Conservation (phyloP, 2,329 filamentous ascomycete genomes). For the Pyrenochaeta sp. region DNA sequence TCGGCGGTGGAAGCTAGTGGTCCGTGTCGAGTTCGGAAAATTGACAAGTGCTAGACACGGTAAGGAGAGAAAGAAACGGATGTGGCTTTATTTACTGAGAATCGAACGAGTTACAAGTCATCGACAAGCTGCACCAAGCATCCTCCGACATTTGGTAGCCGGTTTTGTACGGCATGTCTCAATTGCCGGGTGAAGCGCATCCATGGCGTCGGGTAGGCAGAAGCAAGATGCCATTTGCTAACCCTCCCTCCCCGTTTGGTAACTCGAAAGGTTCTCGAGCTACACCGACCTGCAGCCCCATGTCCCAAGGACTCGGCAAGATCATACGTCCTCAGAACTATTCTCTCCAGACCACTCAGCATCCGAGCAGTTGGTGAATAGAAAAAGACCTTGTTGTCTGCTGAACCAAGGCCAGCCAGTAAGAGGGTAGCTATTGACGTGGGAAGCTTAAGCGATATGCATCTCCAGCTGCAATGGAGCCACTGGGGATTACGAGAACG, state of each 20-base stretch:
- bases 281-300: not conserved
- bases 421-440: not conserved
- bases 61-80: not conserved
- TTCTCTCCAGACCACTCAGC: not conserved
- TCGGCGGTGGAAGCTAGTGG: not conserved
- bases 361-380: not conserved
- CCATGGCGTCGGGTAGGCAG: not conserved
- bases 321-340: not conserved
- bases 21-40: not conserved
- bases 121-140: not conserved
- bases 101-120: not conserved
- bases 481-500: not conserved
- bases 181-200: slow-evolving; percentile 1
- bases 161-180: not conserved
- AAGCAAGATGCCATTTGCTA: not conserved
- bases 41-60: not conserved
- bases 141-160: not conserved
- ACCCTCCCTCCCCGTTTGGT: not conserved
- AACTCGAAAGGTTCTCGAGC: not conserved
- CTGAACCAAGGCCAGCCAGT: not conserved
- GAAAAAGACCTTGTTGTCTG: not conserved
- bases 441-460: not conserved
- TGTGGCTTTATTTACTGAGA: not conserved
- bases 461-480: not conserved
- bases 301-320: not conserved